These are phyloP conservation scores for Arachnomyces sp. DNA, from an alignment of 2,329 filamentous ascomycete species.

Conservation along the genomic window DNA sequence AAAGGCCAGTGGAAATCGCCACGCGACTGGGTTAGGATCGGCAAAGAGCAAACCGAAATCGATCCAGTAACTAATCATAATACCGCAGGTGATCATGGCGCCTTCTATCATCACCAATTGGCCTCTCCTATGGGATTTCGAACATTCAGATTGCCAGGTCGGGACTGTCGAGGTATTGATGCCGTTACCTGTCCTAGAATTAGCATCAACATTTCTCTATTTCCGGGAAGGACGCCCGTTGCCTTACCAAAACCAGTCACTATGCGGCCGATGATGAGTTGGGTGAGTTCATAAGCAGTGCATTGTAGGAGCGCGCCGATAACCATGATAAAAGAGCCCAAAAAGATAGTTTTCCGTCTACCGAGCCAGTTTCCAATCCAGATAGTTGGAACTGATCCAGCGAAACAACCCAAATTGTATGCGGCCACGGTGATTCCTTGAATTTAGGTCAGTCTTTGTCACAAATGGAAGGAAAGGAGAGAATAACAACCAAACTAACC, in stretches of 20 bases:
- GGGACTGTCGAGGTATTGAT: constrained; percentile 34
- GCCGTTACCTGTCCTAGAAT: constrained; percentile 22
- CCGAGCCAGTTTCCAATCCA: constrained; percentile 17
- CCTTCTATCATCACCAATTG: constrained; percentile 45
- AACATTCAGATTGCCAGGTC: constrained; percentile 37
- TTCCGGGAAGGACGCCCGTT: too few relatives aligned
- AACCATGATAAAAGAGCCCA: constrained; percentile 17
- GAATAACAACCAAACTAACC: constrained; percentile 5
- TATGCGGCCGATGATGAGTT: constrained; percentile 17
- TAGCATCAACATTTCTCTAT: too few relatives aligned
- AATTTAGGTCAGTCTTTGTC: constrained; percentile 9
- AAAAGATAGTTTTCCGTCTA: constrained; percentile 17
- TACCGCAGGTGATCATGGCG: constrained; percentile 41
- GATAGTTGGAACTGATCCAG: constrained; percentile 16
- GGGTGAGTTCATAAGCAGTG: constrained; percentile 12
- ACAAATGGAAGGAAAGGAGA: too few relatives aligned
- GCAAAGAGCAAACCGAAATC: constrained; percentile 37
- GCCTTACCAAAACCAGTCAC: constrained; percentile 11
- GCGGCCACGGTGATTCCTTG: constrained; percentile 25
- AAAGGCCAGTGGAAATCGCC: constrained; percentile 37
- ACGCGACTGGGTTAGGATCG: constrained; percentile 31
- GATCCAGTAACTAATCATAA: constrained; percentile 42
- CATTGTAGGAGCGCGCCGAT: constrained; percentile 15
- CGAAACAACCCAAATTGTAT: constrained; percentile 25
- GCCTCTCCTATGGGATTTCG: constrained; percentile 38